phyloP scores from a whole-genome alignment of 352 stramenopile genomes.

The Phytophthora syringae region DNA sequence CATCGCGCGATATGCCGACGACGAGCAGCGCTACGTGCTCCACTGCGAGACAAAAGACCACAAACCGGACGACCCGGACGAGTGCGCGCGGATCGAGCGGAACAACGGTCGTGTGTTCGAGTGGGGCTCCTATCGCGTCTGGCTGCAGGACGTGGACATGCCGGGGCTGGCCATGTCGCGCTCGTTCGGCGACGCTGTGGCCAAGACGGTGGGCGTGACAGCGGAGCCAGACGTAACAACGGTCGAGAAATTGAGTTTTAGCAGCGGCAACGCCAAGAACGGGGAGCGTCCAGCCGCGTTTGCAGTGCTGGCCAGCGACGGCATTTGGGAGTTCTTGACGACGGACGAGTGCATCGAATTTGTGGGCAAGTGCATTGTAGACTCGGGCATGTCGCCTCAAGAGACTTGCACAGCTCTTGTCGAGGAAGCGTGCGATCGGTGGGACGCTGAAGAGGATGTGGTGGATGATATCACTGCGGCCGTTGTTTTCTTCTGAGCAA shows the following conservation, averaged over 20 bases:
- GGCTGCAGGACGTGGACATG: slow-evolving; percentile 87
- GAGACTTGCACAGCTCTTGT: slow-evolving; percentile 71
- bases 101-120: slow-evolving; percentile 85
- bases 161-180: slow-evolving; percentile 87
- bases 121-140: slow-evolving; percentile 80
- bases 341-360: slow-evolving; percentile 75
- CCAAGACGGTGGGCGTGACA: slow-evolving; percentile 81
- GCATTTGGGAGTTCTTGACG: slow-evolving; percentile 88
- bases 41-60: slow-evolving; percentile 80
- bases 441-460: slow-evolving; percentile 82
- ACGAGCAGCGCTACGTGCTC: slow-evolving; percentile 48
- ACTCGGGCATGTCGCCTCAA: slow-evolving; percentile 60
- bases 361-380: slow-evolving; percentile 55
- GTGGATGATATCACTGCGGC: slow-evolving; percentile 84
- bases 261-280: slow-evolving; percentile 19
- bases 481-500: slow-evolving; percentile 67
- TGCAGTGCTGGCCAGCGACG: slow-evolving; percentile 78
- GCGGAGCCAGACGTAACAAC: slow-evolving; percentile 66
- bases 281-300: slow-evolving; percentile 45
- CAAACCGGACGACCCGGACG: slow-evolving; percentile 75
- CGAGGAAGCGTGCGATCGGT: slow-evolving; percentile 72
- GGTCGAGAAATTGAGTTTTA: slow-evolving; percentile 48
- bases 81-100: slow-evolving; percentile 70
- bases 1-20: slow-evolving; percentile 47
- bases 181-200: slow-evolving; percentile 81